Percentiles rank a stretch among this genome's conserved stretches.
Evolutionary conservation across 305 asterid genomes (phyloP).

Genomic region (Coffea humblotiana): DNA sequence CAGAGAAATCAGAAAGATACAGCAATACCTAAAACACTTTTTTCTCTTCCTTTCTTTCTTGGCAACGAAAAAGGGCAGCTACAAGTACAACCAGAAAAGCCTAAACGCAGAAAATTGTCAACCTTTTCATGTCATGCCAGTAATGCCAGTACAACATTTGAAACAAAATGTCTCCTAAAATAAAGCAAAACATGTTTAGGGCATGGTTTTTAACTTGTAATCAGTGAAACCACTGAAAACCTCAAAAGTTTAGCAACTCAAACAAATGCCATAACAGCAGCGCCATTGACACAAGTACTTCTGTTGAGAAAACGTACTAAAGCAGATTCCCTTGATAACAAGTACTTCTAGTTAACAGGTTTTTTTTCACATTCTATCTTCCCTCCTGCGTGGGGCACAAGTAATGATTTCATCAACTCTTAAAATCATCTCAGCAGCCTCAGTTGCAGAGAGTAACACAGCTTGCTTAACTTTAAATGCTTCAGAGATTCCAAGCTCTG

Average conservation of each 20-base stretch:
- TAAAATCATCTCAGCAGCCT: constrained; percentile 81
- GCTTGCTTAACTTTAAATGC: constrained; percentile 93
- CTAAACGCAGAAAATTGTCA: not conserved
- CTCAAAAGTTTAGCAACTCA: not conserved
- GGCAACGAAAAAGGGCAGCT: not conserved
- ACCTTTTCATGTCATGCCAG: not conserved
- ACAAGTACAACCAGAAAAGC: not conserved
- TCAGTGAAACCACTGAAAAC: too few species aligned
- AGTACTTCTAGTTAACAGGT: not conserved
- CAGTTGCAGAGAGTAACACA: constrained; percentile 84
- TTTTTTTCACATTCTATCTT: constrained; percentile 64
- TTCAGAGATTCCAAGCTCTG: constrained; percentile 71
- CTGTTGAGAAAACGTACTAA: not conserved
- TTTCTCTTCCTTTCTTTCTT: too few species aligned
- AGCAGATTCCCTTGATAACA: not conserved
- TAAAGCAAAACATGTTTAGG: not conserved
- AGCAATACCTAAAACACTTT: too few species aligned
- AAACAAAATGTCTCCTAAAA: not conserved
- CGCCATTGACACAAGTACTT: not conserved
- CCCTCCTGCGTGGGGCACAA: constrained; percentile 83
- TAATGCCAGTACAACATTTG: not conserved
- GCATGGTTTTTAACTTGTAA: not conserved
- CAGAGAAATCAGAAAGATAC: too few species aligned
- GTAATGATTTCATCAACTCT: constrained; percentile 88
- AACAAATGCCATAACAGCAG: not conserved